Conservation (phyloP, 345 rosid genomes). For the Heritiera fomes region DNA sequence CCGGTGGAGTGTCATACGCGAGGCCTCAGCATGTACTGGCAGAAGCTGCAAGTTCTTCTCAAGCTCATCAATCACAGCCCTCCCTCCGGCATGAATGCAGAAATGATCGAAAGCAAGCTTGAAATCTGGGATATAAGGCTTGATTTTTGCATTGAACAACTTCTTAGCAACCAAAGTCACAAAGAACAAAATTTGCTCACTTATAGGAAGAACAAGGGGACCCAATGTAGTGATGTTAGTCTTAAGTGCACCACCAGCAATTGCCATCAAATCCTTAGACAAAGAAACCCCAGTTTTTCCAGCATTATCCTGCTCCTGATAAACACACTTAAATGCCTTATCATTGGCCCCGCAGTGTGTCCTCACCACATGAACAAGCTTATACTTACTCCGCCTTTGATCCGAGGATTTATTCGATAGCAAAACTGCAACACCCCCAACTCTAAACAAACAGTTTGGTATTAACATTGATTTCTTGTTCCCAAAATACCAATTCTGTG, state of each 20-base stretch:
- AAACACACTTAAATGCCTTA: slow-evolving; percentile 80
- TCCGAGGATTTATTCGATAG: slow-evolving; percentile 62
- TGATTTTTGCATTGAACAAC: slow-evolving; percentile 59
- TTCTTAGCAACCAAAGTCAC: slow-evolving; percentile 67
- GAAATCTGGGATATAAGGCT: slow-evolving; percentile 92
- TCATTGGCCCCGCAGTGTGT: slow-evolving; percentile 96
- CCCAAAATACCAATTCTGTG: slow-evolving; percentile 97
- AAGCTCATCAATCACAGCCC: slow-evolving; percentile 93
- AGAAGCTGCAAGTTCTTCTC: slow-evolving; percentile 93
- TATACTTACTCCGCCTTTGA: slow-evolving; percentile 70
- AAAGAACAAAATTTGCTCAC: slow-evolving; percentile 88
- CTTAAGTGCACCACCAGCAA: slow-evolving; percentile 89
- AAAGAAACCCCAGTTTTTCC: slow-evolving; percentile 86
- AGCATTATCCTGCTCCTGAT: slow-evolving; percentile 80
- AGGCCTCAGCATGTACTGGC: slow-evolving; percentile 68
- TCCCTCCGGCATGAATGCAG: slow-evolving; percentile 89
- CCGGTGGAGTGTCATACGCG: slow-evolving; percentile 88
- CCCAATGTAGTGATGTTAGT: slow-evolving; percentile 86
- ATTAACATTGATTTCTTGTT: slow-evolving; percentile 90
- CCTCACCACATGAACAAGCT: slow-evolving; percentile 85
- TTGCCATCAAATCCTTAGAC: slow-evolving; percentile 90
- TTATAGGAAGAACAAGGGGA: slow-evolving; percentile 86
- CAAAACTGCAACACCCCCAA: slow-evolving; percentile 77
- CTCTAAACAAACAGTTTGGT: slow-evolving; percentile 85
- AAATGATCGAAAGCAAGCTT: slow-evolving; percentile 92